Evolutionary conservation across 2,329 filamentous ascomycete species (phyloP), one percentile per base, ranked within the genome.

Genomic region (Talaromyces sp.): DNA sequence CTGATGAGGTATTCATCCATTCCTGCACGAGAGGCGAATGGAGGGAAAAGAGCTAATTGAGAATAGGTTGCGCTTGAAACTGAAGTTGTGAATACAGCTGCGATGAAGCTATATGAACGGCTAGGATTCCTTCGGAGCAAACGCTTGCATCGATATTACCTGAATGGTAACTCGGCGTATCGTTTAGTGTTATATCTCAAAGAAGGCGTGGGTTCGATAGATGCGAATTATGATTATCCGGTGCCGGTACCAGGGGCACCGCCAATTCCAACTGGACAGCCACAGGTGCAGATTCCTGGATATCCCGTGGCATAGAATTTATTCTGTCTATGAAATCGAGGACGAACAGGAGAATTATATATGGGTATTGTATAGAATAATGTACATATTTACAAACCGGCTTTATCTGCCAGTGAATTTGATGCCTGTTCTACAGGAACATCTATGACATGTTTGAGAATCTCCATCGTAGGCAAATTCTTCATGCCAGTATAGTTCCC

Each of bases 131-230:
- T 98, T 24, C 85, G 94, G 60, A 96, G 92, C 66, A 99, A 99
- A 79, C 91, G 93, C 67, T 80, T 99, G 62, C 93, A 98, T 78
- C 85, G 95, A 50, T 99, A 99, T 75, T 99, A 99, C 72, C 81
- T 99, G 47, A 99, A 98, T 74, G 95, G 95, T 11, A 99, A 92
- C 75, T 96, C 93, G 64, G 95, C 95, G 1, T 99, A 95, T 76
- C 86, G 95, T 49, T 82, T 99, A 60, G 88, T 98, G 7, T 78
- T 99, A 43, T 89, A 93, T 68, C 80, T 97, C 61, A 93, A 90
- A 74, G 82, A 84, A 68, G 84, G 84, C 6, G 81, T 84, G 10
- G 81, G 81, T 3, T 76, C 78, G 35, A 81, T 81, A 45, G 72
- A 74, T 35, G 75, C 78, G 11, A 67, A 70, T 13, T 73, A 76